Conservation (phyloP, 352 stramenopile genomes). For the Phytophthora pluvialis region DNA sequence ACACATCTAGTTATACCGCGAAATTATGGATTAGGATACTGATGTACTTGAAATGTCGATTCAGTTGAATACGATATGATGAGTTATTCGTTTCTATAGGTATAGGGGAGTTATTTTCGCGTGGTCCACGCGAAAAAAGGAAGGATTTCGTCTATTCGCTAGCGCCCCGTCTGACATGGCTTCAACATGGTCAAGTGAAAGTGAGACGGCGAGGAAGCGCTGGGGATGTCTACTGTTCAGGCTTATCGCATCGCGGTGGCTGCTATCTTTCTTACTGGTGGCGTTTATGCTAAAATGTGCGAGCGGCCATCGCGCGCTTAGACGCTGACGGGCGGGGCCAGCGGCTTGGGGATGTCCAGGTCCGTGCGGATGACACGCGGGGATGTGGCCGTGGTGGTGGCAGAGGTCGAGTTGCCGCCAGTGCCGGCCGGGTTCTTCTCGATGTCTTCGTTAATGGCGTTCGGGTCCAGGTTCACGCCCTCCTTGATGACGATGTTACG, state of each 20-base stretch:
- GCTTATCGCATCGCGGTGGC: neutral
- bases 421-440: conserved; percentile 59
- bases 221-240: neutral
- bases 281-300: neutral
- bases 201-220: neutral
- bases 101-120: neutral
- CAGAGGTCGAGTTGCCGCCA: conserved; percentile 24
- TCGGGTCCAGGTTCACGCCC: conserved; percentile 50
- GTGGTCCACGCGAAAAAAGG: conserved; percentile 6
- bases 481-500: conserved; percentile 88
- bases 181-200: conserved; percentile 13
- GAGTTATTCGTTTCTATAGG: too few relatives aligned
- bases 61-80: too few relatives aligned
- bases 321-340: conserved; percentile 75
- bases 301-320: conserved; percentile 25
- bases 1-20: neutral
- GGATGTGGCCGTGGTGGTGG: conserved; percentile 46
- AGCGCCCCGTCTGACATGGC: conserved; percentile 19
- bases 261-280: conserved; percentile 3
- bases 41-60: too few relatives aligned
- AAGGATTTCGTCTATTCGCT: conserved; percentile 7
- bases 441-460: conserved; percentile 36
- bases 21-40: neutral
- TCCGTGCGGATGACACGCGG: conserved; percentile 72
- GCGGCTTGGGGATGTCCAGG: conserved; percentile 59